These are phyloP conservation scores for Asterionellopsis glacialis DNA, from an alignment of 108 stramenopile species.

Conservation along the genomic window DNA sequence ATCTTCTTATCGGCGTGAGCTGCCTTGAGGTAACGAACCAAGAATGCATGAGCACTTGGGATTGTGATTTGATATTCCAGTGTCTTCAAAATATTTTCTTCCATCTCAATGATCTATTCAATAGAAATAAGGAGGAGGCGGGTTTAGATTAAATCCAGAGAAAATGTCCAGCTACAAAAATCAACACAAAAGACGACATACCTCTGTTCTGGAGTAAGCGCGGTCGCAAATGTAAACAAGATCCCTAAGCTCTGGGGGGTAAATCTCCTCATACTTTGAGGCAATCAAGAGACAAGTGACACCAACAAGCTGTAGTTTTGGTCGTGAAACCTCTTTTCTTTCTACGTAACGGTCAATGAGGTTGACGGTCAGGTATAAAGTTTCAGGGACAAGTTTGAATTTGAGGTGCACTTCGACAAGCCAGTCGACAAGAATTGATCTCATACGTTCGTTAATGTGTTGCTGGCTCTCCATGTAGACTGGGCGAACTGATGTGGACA, in stretches of 20 bases:
- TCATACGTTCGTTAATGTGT: slow-evolving; percentile 89
- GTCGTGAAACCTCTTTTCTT: slow-evolving; percentile 64
- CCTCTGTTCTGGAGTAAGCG: slow-evolving; percentile 46
- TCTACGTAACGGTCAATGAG: slow-evolving; percentile 86
- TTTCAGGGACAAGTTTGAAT: slow-evolving; percentile 89
- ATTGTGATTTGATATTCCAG: slow-evolving; percentile 89
- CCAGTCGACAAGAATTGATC: slow-evolving; percentile 93
- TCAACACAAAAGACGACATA: slow-evolving; percentile 9
- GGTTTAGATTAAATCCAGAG: not conserved
- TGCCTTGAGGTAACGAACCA: slow-evolving; percentile 93
- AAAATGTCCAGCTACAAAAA: no score
- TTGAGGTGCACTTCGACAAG: slow-evolving; percentile 94
- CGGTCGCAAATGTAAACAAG: slow-evolving; percentile 97
- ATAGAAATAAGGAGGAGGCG: slow-evolving; percentile 3
- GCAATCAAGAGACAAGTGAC: slow-evolving; percentile 96
- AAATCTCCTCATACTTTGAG: slow-evolving; percentile 99
- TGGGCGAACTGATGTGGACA: slow-evolving; percentile 67
- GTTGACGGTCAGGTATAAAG: slow-evolving; percentile 82
- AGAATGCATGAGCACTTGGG: slow-evolving; percentile 87
- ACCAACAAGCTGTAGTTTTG: slow-evolving; percentile 95
- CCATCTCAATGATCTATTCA: slow-evolving; percentile 90
- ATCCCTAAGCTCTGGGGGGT: slow-evolving; percentile 96
- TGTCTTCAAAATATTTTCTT: slow-evolving; percentile 83
- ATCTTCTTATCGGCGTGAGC: slow-evolving; percentile 85
- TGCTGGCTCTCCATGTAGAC: slow-evolving; percentile 54